A percentile compares a stretch with the other conserved stretches of the same genome.
Conservation (phyloP, 2,329 filamentous ascomycete species). For the Xenosphaeropsis pyriputrescens region DNA sequence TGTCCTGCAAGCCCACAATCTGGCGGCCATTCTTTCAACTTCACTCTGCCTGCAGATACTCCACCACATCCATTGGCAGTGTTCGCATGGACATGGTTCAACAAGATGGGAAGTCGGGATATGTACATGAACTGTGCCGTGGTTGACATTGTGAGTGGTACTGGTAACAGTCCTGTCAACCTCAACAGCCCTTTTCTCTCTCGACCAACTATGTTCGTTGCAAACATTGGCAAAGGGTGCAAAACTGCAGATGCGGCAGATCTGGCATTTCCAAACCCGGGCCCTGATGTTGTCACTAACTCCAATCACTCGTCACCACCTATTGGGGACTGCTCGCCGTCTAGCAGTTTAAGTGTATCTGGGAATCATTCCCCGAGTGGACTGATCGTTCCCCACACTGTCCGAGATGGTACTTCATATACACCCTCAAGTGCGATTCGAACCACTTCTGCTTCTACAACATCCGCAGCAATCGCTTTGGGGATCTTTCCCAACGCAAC, state of each 20-base stretch:
- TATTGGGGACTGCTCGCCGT: no score
- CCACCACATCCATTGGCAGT: slow-evolving; percentile 8
- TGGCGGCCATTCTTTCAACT: slow-evolving; percentile 20
- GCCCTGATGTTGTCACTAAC: slow-evolving; percentile 20
- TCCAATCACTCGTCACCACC: no score
- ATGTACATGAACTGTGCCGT: slow-evolving; percentile 55
- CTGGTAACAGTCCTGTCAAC: neutral
- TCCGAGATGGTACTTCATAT: no score
- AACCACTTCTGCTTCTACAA: no score
- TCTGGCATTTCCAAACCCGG: slow-evolving; percentile 38
- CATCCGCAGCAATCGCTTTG: no score
- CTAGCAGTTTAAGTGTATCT: no score
- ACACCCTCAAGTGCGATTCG: no score
- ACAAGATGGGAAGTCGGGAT: slow-evolving; percentile 43
- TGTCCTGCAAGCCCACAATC: slow-evolving; percentile 24
- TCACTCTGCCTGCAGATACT: slow-evolving; percentile 15
- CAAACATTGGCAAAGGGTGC: slow-evolving; percentile 38
- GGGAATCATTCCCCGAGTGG: no score
- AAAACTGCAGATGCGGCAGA: slow-evolving; percentile 29
- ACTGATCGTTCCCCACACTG: no score
- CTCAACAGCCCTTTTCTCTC: slow-evolving; percentile 20
- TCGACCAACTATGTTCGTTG: slow-evolving; percentile 42
- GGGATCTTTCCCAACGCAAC: no score
- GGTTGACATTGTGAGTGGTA: slow-evolving; percentile 28
- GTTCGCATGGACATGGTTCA: slow-evolving; percentile 38